Evolutionary conservation across 805 yeast genomes (phyloP).

Genomic region (Wickerhamiella azymoides): DNA sequence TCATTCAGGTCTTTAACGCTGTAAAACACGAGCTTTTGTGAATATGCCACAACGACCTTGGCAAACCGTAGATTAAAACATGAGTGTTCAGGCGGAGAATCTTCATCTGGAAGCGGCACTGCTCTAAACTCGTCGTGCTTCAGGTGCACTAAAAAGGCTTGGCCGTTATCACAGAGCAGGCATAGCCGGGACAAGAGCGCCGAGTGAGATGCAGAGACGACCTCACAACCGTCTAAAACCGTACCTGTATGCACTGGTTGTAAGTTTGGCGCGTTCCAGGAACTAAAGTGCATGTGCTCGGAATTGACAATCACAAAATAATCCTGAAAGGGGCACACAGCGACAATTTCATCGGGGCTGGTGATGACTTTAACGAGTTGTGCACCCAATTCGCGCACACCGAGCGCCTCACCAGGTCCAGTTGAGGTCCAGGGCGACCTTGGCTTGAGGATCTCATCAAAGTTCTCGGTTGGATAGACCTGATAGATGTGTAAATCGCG

Average conservation of each 20-base stretch:
- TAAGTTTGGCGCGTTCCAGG: slow-evolving; percentile 10
- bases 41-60: slow-evolving; percentile 29
- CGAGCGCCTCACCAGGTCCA: slow-evolving; percentile 30
- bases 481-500: background rate
- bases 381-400: slow-evolving; percentile 24
- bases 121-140: slow-evolving; percentile 4
- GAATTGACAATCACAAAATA: slow-evolving; percentile 17
- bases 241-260: slow-evolving; percentile 2
- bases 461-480: slow-evolving; percentile 1
- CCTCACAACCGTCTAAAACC: background rate
- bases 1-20: slow-evolving; percentile 24
- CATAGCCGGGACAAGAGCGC: slow-evolving; percentile 4
- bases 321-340: slow-evolving; percentile 18
- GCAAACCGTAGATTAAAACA: slow-evolving; percentile 32
- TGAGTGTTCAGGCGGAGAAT: slow-evolving; percentile 15
- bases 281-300: slow-evolving; percentile 14
- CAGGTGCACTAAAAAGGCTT: slow-evolving; percentile 2
- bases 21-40: slow-evolving; percentile 27
- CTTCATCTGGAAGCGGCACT: background rate
- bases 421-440: slow-evolving; percentile 16
- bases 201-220: slow-evolving; percentile 3
- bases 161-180: slow-evolving; percentile 2
- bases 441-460: slow-evolving; percentile 15
- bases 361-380: slow-evolving; percentile 20
- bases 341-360: slow-evolving; percentile 23